These are phyloP conservation scores for Metarhizium rileyi DNA, from an alignment of 2,329 filamentous ascomycete genomes.

Conservation along the genomic window DNA sequence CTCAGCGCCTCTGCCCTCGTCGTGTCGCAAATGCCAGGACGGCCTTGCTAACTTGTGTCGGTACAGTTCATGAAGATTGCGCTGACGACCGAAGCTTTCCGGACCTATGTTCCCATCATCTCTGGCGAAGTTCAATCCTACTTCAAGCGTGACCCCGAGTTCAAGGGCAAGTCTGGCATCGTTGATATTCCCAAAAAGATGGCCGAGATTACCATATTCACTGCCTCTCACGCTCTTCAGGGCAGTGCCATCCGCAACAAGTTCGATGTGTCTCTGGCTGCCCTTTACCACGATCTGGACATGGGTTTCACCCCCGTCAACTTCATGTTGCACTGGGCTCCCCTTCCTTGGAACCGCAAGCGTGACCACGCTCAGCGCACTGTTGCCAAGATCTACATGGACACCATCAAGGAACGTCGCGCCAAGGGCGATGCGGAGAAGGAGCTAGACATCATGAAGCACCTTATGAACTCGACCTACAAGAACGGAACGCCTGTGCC, in stretches of 20 bases:
- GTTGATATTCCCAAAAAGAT: constrained; percentile 66
- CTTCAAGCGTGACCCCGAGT: constrained; percentile 54
- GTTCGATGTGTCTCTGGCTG: constrained; percentile 72
- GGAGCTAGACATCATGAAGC: constrained; percentile 74
- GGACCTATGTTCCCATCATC: constrained; percentile 69
- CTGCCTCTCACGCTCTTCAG: constrained; percentile 76
- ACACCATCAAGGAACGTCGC: constrained; percentile 68
- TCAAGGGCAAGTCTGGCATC: constrained; percentile 59
- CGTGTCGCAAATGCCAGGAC: too few relatives aligned
- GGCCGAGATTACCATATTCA: constrained; percentile 84
- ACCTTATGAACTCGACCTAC: constrained; percentile 76
- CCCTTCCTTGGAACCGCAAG: constrained; percentile 77
- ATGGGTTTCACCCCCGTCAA: constrained; percentile 86
- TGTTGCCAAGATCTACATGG: constrained; percentile 72
- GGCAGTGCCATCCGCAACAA: constrained; percentile 71
- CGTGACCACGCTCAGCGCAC: constrained; percentile 72
- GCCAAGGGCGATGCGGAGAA: constrained; percentile 38
- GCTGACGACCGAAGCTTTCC: constrained; percentile 65
- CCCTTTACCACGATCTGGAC: constrained; percentile 80
- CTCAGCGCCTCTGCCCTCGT: neutral
- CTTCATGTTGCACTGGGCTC: constrained; percentile 82
- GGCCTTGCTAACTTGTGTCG: neutral
- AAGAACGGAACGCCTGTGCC: constrained; percentile 73
- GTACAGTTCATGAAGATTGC: constrained; percentile 69
- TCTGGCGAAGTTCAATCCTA: constrained; percentile 64